Base-by-base conservation (phyloP, 148 eudicot species). In the Cornus florida region DNA sequence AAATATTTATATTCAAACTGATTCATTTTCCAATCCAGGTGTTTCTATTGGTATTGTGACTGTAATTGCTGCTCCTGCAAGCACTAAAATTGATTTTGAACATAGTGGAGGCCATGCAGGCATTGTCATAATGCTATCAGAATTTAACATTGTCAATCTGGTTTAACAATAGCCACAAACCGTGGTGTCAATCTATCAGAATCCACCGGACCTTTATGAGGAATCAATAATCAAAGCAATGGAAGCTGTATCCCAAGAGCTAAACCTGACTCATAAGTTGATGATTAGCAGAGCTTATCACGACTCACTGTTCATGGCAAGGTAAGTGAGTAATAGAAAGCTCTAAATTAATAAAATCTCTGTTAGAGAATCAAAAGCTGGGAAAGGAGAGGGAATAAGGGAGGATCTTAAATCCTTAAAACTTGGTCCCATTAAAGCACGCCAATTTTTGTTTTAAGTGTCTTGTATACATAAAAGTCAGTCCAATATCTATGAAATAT, bases 241-340 rank as follows among this genome's bases (percentile, higher is more conserved):
- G 86, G 93, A 92, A 92, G 89, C 87, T 72, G 92, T 98, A 62
- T 86, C 92, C 6, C 79, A 78, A 72, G 95, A 93, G 85, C 87
- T 95, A 17, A 90, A 92, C 19, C 83, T 95, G 85, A 57, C 87
- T 60, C 81, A 93, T 81, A 93, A 93, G 84, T 83, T 87, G 84
- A 96, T 96, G 99, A 94, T 93, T 71, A 96, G 99, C 90, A 87
- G 99, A 84, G 99, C 99, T 60, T 96, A 96, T 84, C 99, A 96
- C 60, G 99, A 96, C 88, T 96, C 99, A 7, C 86, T 96, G 11
- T 93, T 96, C 83, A 96, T 96, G 99, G 99, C 99, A 84, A 93
- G 99, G 99, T 95, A 82, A 67, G 59, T 53, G 14, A 53, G 59
- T 12, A 13, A 53, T 53, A 16, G 59, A 53, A 53, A 13, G 59